Base-by-base conservation (phyloP, 192 early-diverging fungal genomes). In the Coemansia aciculifera region DNA sequence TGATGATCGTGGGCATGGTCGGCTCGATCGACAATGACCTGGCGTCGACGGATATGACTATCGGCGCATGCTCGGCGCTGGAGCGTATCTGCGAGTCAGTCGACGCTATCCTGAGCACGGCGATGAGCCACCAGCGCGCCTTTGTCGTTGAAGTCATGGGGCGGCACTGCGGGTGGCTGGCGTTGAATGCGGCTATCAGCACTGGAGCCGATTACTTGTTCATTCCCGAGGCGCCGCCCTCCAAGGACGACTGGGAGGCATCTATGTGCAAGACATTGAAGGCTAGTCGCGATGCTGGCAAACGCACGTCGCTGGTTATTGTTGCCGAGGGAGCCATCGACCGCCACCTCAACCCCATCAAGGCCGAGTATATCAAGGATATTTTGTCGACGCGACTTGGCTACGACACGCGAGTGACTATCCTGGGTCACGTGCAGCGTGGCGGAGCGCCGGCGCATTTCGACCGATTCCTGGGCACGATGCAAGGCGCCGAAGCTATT, bases 101-200 rank as follows among this genome's bases (percentile, higher is more conserved):
- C 2, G 97, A 99, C 72, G 91, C 93, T 0, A 92, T 99, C 44
- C 87, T 90, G 1, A 92, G 92, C 40, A 99, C 97, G 3, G 97
- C 97, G 0, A 86, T 89, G 42, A 95, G 93, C 74, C 97, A 99
- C 74, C 92, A 93, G 61, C 91, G 97, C 56, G 97, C 97, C 8
- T 99, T 99, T 72, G 94, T 99, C 12, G 88, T 99, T 38, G 97
- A 99, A 68, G 97, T 99, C 37, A 99, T 99, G 97, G 97, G 95
- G 10, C 89, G 97, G 44, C 93, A 97, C 72, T 99, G 97, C 73
- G 97, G 97, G 19, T 99, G 97, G 97, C 78, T 95, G 36, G 93
- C 91, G 27, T 82, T 94, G 32, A 94, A 92, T 86, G 91, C 93
- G 17, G 93, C 88, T 6, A 91, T 94, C 74, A 87, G 88, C 51